These are phyloP conservation scores for Handroanthus guayacan DNA, from an alignment of 257 asterid genomes.

Conservation along the genomic window DNA sequence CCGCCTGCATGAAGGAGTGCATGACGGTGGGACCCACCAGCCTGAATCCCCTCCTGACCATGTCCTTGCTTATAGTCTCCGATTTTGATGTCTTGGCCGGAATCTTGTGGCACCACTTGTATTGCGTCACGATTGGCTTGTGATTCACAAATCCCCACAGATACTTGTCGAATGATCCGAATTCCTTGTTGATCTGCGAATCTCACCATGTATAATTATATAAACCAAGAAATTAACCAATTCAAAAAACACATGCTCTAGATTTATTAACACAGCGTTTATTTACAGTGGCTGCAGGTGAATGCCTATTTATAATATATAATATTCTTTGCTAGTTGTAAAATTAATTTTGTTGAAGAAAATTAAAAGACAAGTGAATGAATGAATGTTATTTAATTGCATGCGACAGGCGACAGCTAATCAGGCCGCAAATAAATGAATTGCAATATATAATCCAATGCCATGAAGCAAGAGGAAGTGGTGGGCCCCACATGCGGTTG, in stretches of 20 bases:
- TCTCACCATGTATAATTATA: background rate
- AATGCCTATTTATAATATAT: too few relatives aligned
- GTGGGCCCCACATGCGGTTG: background rate
- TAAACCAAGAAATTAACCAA: too few relatives aligned
- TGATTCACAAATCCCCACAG: slow-evolving; percentile 79
- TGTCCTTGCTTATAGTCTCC: slow-evolving; percentile 84
- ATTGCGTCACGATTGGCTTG: slow-evolving; percentile 62
- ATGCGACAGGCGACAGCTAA: too few relatives aligned
- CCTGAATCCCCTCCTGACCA: slow-evolving; percentile 82
- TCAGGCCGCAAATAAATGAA: too few relatives aligned
- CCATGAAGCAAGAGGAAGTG: background rate
- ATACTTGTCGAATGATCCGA: slow-evolving; percentile 66
- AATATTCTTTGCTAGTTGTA: too few relatives aligned
- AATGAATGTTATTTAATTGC: too few relatives aligned
- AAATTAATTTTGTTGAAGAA: too few relatives aligned
- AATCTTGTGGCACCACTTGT: slow-evolving; percentile 71
- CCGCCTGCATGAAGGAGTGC: slow-evolving; percentile 91
- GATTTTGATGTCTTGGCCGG: slow-evolving; percentile 91
- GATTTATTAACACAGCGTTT: too few relatives aligned
- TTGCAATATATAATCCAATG: background rate
- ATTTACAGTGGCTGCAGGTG: too few relatives aligned
- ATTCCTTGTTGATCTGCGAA: slow-evolving; percentile 58
- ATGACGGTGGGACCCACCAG: slow-evolving; percentile 80
- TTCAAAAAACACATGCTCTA: too few relatives aligned
- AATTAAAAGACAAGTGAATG: too few relatives aligned